Conservation (phyloP, 805 yeast species). For the Citeromyces nyonsensis region DNA sequence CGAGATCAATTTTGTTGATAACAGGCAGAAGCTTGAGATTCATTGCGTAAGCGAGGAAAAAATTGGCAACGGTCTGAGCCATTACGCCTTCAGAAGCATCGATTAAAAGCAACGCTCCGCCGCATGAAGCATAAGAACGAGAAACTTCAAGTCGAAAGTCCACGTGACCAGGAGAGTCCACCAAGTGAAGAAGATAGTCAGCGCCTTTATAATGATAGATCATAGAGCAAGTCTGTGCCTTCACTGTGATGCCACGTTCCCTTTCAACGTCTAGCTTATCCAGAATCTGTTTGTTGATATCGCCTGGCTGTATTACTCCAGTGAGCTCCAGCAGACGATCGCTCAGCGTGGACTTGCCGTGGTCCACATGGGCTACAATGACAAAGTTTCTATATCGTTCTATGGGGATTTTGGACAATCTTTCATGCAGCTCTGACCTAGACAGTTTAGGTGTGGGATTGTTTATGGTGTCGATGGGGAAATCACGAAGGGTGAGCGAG, state of each 20-base stretch:
- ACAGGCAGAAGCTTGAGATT: constrained; percentile 74
- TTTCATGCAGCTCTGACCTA: constrained; percentile 12
- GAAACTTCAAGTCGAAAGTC: constrained; percentile 91
- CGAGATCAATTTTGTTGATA: constrained; percentile 82
- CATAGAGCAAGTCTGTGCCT: constrained; percentile 96
- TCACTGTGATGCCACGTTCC: constrained; percentile 92
- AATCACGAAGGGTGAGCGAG: constrained; percentile 4
- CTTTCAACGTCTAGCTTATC: constrained; percentile 90
- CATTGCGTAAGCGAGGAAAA: constrained; percentile 78
- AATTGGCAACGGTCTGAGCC: constrained; percentile 98
- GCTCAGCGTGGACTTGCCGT: constrained; percentile 73
- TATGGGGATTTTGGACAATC: constrained; percentile 69
- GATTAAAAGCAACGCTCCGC: constrained; percentile 78
- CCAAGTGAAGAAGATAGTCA: constrained; percentile 78
- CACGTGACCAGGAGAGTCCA: constrained; percentile 97
- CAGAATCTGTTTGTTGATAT: constrained; percentile 61
- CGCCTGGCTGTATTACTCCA: constrained; percentile 69
- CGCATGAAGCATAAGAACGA: constrained; percentile 90
- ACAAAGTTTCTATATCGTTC: constrained; percentile 80
- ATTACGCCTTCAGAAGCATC: constrained; percentile 96
- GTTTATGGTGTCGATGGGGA: constrained; percentile 9
- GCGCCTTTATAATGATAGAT: constrained; percentile 49
- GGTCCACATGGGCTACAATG: constrained; percentile 91
- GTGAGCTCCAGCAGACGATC: constrained; percentile 82
- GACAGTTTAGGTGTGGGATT: constrained; percentile 11